These are phyloP conservation scores for Colletotrichum euphorbiae DNA, from an alignment of 2,329 filamentous ascomycete genomes.

Conservation along the genomic window DNA sequence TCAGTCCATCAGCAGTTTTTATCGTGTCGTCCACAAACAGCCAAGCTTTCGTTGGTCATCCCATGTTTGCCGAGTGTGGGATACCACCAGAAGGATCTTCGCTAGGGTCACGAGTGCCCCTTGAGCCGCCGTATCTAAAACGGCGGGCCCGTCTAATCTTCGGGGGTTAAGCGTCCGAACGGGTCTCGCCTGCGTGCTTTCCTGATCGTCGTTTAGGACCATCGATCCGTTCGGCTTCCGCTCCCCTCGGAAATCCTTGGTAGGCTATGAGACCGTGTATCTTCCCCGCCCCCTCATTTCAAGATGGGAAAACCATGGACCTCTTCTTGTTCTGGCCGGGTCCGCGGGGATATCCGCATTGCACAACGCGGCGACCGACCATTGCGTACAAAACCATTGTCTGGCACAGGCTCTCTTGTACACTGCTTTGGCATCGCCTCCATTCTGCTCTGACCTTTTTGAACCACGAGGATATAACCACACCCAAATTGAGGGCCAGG, in stretches of 20 bases:
- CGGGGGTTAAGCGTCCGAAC: conserved; percentile 18
- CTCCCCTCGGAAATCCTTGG: neutral
- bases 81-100: neutral
- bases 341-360: too few species aligned
- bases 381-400: too few species aligned
- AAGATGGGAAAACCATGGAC: too few species aligned
- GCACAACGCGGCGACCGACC: too few species aligned
- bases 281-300: too few species aligned
- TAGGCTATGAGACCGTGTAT: neutral
- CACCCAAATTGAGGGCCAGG: too few species aligned
- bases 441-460: too few species aligned
- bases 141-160: neutral
- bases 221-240: neutral
- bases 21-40: neutral
- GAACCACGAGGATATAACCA: too few species aligned
- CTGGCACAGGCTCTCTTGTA: too few species aligned
- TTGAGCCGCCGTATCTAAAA: conserved; percentile 3
- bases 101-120: conserved; percentile 9
- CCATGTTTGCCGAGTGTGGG: neutral
- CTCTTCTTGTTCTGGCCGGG: too few species aligned
- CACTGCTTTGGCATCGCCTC: too few species aligned
- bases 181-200: conserved; percentile 11
- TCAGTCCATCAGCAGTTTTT: neutral
- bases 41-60: neutral
- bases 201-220: conserved; percentile 16